Evolutionary conservation across 345 rosid species (phyloP).

Genomic region (Excoecaria agallocha): DNA sequence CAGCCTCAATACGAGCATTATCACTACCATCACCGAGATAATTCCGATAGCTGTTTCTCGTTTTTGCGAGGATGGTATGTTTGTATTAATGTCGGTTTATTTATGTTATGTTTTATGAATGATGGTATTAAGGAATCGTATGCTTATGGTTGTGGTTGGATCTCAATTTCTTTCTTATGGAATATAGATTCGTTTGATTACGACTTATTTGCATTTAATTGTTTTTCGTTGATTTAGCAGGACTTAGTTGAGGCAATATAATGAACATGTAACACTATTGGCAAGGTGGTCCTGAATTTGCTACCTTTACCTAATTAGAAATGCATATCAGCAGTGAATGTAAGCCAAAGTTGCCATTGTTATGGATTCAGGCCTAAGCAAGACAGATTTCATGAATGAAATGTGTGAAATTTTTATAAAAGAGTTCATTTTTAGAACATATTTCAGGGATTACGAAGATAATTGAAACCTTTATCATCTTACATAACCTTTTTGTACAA

Average conservation of each 20-base stretch:
- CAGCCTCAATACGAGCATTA: conserved; percentile 43
- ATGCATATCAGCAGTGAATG: not conserved
- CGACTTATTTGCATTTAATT: not conserved
- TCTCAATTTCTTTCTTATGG: not conserved
- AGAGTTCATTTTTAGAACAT: not conserved
- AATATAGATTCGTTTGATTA: not conserved
- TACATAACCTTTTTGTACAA: not conserved
- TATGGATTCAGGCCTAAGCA: not conserved
- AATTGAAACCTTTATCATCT: not conserved
- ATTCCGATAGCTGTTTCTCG: conserved; percentile 55
- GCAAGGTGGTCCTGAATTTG: not conserved
- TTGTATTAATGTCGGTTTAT: not conserved
- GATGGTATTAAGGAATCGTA: not conserved
- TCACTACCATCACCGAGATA: conserved; percentile 46
- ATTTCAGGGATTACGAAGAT: not conserved
- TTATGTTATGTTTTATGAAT: not conserved
- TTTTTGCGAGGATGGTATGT: conserved; percentile 74
- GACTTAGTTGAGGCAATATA: not conserved
- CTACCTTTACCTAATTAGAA: not conserved
- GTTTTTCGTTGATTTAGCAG: not conserved
- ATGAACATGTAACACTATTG: not conserved
- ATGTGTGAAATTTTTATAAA: not conserved
- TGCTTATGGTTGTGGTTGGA: not conserved
- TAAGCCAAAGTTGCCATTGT: not conserved
- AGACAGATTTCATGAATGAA: not conserved